Percentiles rank a stretch among this genome's conserved stretches.
Evolutionary conservation across 371 early-diverging fungal genomes (phyloP).

Genomic region (Rhizopus sp.): DNA sequence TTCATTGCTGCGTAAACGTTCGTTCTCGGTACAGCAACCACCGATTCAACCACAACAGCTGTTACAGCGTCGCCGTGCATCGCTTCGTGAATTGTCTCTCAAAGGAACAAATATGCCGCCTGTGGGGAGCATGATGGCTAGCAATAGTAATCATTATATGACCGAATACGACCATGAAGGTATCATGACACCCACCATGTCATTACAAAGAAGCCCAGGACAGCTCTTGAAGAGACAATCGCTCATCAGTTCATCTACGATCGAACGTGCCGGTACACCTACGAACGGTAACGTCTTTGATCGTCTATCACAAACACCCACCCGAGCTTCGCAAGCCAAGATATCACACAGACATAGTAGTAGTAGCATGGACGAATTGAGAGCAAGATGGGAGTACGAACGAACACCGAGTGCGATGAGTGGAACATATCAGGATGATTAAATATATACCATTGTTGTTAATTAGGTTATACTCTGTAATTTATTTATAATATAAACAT

Average conservation of each 20-base stretch:
- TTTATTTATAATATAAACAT: too few relatives aligned
- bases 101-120: conserved; percentile 10
- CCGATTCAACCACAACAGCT: conserved; percentile 17
- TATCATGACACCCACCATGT: conserved; percentile 13
- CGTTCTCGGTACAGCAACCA: conserved; percentile 33
- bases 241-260: conserved; percentile 8
- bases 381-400: conserved; percentile 25
- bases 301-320: conserved; percentile 47
- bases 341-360: conserved; percentile 38
- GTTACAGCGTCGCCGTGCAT: conserved; percentile 34
- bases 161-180: conserved; percentile 16
- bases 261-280: conserved; percentile 29
- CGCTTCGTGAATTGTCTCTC: conserved; percentile 37
- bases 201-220: conserved; percentile 19
- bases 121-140: neutral
- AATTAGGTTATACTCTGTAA: too few relatives aligned
- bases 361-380: conserved; percentile 35
- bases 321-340: conserved; percentile 48
- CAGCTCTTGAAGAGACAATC: conserved; percentile 13
- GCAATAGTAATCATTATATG: conserved; percentile 7
- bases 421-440: conserved; percentile 26
- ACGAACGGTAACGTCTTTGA: conserved; percentile 42
- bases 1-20: conserved; percentile 24
- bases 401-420: conserved; percentile 34
- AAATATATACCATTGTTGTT: neutral